Base-by-base conservation (phyloP, 306 rosid species). In the Acacia crassicarpa region DNA sequence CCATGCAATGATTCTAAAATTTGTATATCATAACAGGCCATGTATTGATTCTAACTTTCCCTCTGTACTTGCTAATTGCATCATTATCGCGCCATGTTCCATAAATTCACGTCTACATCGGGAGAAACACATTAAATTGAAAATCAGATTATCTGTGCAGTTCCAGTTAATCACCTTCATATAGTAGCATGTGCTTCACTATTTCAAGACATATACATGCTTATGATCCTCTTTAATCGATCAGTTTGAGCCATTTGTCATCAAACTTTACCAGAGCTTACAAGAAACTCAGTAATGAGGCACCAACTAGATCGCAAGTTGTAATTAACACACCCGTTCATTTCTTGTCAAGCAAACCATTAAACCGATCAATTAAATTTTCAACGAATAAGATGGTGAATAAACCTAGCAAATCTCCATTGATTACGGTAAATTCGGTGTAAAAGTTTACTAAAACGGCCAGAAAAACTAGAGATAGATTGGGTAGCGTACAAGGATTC, bases 401-500 rank as follows among this genome's bases (percentile, higher is more conserved):
- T 20, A 56, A 56, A n/a, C 27, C 63, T 56, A 20, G 12, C 27
- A 9, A n/a, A 59, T 22, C 32, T n/a, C 30, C 32, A 23, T 23
- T 23, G 32, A 61, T 11, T 0, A 12, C 2, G 2, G 1, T 56
- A 56, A 56, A 8, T 8, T n/a, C 2, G 74, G 30, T 4, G 19
- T 69, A 3, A 20, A 40, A 27, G n/a, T 45, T 12, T 3, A 23
- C 33, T 11, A 22, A 15, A 2, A 30, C 6, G 2, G 6, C 0
- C 12, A 2, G 11, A 1, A 43, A 10, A 13, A 5, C 33, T 43
- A 22, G 2, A n/a, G 7, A 14, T 15, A 16, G 16, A 32, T 30
- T 23, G 19, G 78, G 51, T 43, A 67, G 43, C 40, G 68, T 43
- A 74, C 54, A 69, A 78, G 9, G 44, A 75, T 79, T 54, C 83